Conservation (phyloP, 805 yeast species). For the Pichia californica region DNA sequence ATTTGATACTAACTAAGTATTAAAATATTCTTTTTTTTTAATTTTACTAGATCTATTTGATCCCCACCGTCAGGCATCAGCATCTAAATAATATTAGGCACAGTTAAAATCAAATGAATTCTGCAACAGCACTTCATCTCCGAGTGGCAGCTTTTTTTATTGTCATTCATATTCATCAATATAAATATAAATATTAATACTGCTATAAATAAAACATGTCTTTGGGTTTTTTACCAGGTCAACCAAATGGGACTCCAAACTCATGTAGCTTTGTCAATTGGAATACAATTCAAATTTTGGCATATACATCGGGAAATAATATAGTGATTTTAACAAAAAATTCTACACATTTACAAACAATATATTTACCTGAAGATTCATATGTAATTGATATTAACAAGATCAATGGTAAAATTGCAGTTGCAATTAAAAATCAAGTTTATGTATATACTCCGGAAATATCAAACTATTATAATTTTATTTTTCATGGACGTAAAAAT, state of each 20-base stretch:
- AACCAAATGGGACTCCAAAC: slow-evolving; percentile 55
- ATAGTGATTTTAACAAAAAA: slow-evolving; percentile 57
- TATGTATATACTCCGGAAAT: slow-evolving; percentile 52
- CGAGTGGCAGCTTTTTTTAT: too few species aligned
- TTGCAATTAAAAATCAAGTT: slow-evolving; percentile 40
- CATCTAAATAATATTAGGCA: too few species aligned
- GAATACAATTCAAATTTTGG: slow-evolving; percentile 57
- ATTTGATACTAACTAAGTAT: too few species aligned
- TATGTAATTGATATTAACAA: slow-evolving; percentile 57
- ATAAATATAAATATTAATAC: background rate
- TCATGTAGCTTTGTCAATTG: slow-evolving; percentile 57
- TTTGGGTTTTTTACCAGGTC: slow-evolving; percentile 66
- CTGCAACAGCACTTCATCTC: too few species aligned
- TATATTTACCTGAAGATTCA: slow-evolving; percentile 65
- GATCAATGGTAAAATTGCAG: slow-evolving; percentile 55
- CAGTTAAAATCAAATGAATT: too few species aligned
- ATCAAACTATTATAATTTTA: slow-evolving; percentile 34
- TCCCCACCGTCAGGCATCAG: too few species aligned
- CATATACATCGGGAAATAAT: slow-evolving; percentile 86
- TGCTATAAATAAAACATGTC: slow-evolving; percentile 2
- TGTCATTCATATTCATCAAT: too few species aligned
- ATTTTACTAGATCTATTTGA: too few species aligned
- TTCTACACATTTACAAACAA: slow-evolving; percentile 60
- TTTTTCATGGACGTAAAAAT: slow-evolving; percentile 29
- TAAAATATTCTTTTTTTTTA: too few species aligned